phyloP scores from a whole-genome alignment of 208 protist species.

The Leishmania turanica region DNA sequence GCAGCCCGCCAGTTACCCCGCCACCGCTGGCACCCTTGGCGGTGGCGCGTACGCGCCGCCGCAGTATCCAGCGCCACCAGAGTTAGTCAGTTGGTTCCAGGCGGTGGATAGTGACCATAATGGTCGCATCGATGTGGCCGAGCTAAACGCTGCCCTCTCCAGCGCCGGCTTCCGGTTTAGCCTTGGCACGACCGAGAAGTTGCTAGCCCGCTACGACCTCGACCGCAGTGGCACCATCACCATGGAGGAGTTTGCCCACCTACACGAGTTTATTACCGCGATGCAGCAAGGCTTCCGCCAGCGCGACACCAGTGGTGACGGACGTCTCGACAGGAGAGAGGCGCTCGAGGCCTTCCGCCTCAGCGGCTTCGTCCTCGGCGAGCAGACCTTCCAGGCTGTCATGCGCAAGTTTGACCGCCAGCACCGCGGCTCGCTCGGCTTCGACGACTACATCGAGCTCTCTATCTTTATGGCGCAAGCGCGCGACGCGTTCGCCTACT shows the following conservation, averaged over 20 bases:
- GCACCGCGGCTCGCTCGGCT: conserved; percentile 56
- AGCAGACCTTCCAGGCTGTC: conserved; percentile 67
- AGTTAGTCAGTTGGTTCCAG: conserved; percentile 63
- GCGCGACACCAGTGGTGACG: conserved; percentile 45
- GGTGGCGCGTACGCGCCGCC: conserved; percentile 8
- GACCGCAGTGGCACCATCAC: conserved; percentile 59
- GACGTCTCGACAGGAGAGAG: conserved; percentile 54
- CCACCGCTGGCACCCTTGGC: neutral
- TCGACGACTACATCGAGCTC: conserved; percentile 82
- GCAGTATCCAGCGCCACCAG: conserved; percentile 9
- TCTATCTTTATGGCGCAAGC: conserved; percentile 68
- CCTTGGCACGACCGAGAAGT: conserved; percentile 62
- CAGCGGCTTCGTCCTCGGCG: conserved; percentile 47
- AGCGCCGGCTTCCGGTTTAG: conserved; percentile 60
- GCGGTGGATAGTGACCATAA: conserved; percentile 63
- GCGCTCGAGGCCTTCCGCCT: conserved; percentile 45
- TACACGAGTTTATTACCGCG: conserved; percentile 62
- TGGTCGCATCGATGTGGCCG: conserved; percentile 57
- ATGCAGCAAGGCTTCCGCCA: conserved; percentile 63
- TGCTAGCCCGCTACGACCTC: conserved; percentile 76
- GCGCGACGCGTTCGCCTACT: conserved; percentile 56
- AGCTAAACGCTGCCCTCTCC: conserved; percentile 70
- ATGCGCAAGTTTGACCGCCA: conserved; percentile 79
- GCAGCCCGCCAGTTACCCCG: neutral
- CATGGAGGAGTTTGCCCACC: conserved; percentile 67